These are phyloP conservation scores for Apiotrichum domesticum DNA, from an alignment of 1,284 basidiomycete species.

Conservation along the genomic window DNA sequence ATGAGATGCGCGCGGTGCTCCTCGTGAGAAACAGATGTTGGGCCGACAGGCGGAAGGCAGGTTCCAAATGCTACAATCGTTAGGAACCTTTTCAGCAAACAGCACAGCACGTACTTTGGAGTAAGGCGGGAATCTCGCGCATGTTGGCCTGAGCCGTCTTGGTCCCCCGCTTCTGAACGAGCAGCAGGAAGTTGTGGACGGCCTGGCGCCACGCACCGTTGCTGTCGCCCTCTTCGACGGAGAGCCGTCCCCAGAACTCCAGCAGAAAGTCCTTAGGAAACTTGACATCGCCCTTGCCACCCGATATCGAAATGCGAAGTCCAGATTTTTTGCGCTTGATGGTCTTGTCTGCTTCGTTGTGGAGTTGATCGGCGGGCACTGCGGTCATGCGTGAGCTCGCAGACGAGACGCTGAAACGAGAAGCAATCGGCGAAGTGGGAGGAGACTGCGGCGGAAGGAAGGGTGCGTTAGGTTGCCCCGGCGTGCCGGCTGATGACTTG, in stretches of 20 bases:
- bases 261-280: slow-evolving; percentile 41
- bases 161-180: slow-evolving; percentile 39
- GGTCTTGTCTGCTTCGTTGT: background rate
- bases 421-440: background rate
- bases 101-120: slow-evolving; percentile 29
- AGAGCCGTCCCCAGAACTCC: slow-evolving; percentile 40
- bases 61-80: slow-evolving; percentile 25
- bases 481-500: background rate
- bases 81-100: background rate
- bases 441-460: no score
- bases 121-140: slow-evolving; percentile 34
- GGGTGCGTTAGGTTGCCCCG: no score
- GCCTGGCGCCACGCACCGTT: slow-evolving; percentile 27
- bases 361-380: slow-evolving; percentile 2
- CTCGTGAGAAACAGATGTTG: slow-evolving; percentile 15
- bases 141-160: slow-evolving; percentile 43
- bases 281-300: slow-evolving; percentile 31
- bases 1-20: slow-evolving; percentile 38
- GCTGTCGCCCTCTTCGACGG: slow-evolving; percentile 35
- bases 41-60: slow-evolving; percentile 21
- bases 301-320: slow-evolving; percentile 17
- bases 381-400: slow-evolving; percentile 4
- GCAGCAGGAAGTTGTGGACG: slow-evolving; percentile 29
- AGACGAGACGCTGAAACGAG: background rate
- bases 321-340: slow-evolving; percentile 21